phyloP scores from a whole-genome alignment of 148 eudicot species.

The Rheum nobile region DNA sequence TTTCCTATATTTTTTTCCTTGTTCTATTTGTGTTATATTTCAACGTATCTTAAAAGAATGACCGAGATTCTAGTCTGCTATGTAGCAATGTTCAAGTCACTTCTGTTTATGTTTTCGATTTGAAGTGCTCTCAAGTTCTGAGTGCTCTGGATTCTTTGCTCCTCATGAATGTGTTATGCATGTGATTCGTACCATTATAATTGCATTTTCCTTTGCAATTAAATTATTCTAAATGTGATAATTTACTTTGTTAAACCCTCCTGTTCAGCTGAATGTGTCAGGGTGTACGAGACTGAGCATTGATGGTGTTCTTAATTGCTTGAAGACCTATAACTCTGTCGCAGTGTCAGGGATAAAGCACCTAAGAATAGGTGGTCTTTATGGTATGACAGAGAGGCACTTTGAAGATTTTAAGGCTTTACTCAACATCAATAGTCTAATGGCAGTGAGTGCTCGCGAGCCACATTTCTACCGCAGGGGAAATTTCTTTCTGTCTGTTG shows the following conservation, averaged over 20 bases:
- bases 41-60: neutral
- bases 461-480: constrained; percentile 44
- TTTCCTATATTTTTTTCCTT: neutral
- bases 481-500: constrained; percentile 29
- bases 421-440: constrained; percentile 22
- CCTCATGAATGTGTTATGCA: neutral
- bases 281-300: constrained; percentile 61
- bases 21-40: neutral
- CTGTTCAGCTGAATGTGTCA: constrained; percentile 63
- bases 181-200: neutral
- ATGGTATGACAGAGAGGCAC: constrained; percentile 40
- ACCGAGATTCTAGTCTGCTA: neutral
- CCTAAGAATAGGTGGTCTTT: constrained; percentile 58
- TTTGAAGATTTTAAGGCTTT: constrained; percentile 54
- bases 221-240: neutral
- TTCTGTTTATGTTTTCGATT: neutral
- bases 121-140: neutral
- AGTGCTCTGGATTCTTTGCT: neutral
- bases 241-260: neutral
- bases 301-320: constrained; percentile 43
- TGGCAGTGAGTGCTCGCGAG: constrained; percentile 16
- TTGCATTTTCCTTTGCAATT: neutral
- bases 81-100: neutral
- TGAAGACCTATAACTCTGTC: constrained; percentile 39
- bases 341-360: constrained; percentile 43